Base-by-base conservation (phyloP, 73 alveolate genomes). In the Paramecium pentaurelia region DNA sequence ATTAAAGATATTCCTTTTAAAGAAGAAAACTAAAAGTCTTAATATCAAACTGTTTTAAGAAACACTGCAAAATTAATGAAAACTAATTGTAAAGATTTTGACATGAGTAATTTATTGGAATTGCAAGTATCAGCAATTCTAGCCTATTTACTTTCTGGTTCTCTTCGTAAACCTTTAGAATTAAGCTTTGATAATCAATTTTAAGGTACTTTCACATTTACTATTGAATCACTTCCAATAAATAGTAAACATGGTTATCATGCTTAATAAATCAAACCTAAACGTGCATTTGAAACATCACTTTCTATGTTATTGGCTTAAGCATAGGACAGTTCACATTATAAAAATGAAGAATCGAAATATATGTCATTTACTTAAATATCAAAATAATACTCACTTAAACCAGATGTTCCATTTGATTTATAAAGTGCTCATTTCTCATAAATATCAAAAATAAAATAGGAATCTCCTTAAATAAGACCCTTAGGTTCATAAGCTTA, bases 401-500 rank as follows among this genome's bases (percentile, higher is more conserved):
- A 80, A 49, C 51, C 47, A 11, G 87, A 40, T 73, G 14, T 30
- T 6, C 37, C 87, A 14, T 73, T 73, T 73, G 91, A 80, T 80
- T 80, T 80, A 64, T 47, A 80, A n/a, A 80, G 91, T 49, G 91
- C 91, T 45, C 91, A 80, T 80, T 80, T 80, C 16, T 80, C 91
- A 20, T 12, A 80, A 80, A 80, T 80, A 8, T 80, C 91, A 14
- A 80, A 80, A 49, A 47, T 80, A 10, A 80, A 80, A 49, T 25
- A 40, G 20, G 91, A 80, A 9, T 80, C 91, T 80, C 91, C 91
- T 0, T 5, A 80, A 40, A 25, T 49, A 25, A 40, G 9, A 45
- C 49, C 71, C 9, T 16, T 80, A 47, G 34, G 87, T 18, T 40
- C 60, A 12, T 8, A 73, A 14, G 25, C 27, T 22, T 10, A 49